Percentiles rank a stretch among this genome's conserved stretches.
These are phyloP conservation scores for Purshia tridentata DNA, from an alignment of 306 rosid species.

Conservation along the genomic window DNA sequence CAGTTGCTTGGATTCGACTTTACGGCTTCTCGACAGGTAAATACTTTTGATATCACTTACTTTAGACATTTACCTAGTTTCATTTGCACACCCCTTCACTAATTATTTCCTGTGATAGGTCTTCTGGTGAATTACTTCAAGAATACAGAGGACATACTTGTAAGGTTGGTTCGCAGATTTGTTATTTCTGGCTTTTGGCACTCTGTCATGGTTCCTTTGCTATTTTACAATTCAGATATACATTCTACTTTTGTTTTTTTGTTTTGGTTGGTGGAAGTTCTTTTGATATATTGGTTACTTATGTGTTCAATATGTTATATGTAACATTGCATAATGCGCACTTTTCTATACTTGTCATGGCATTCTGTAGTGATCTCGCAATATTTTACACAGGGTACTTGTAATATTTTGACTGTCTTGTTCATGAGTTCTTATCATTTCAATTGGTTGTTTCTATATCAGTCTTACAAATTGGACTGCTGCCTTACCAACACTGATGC, in stretches of 20 bases:
- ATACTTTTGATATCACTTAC: slow-evolving; percentile 5
- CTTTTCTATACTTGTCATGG: too few species aligned
- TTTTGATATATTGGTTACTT: not conserved
- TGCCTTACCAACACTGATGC: slow-evolving; percentile 93
- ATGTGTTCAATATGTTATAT: not conserved
- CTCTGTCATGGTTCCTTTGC: not conserved
- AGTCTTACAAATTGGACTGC: slow-evolving; percentile 92
- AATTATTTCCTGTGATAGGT: slow-evolving; percentile 44
- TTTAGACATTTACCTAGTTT: slow-evolving; percentile 6
- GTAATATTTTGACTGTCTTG: too few species aligned
- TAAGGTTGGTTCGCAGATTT: slow-evolving; percentile 58
- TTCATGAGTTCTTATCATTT: slow-evolving; percentile 21
- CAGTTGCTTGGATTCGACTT: slow-evolving; percentile 76
- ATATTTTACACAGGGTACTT: too few species aligned
- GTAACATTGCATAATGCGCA: not conserved
- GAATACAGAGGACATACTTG: slow-evolving; percentile 83
- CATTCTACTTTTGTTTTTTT: not conserved
- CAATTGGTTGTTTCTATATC: slow-evolving; percentile 22
- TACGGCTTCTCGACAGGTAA: slow-evolving; percentile 81
- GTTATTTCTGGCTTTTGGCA: slow-evolving; percentile 20
- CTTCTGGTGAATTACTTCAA: slow-evolving; percentile 80
- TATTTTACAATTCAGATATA: not conserved
- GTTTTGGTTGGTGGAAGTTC: not conserved
- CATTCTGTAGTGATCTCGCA: too few species aligned
- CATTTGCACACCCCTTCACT: slow-evolving; percentile 4